Conservation (phyloP, 2,329 filamentous ascomycete species). For the Lomentospora prolificans region DNA sequence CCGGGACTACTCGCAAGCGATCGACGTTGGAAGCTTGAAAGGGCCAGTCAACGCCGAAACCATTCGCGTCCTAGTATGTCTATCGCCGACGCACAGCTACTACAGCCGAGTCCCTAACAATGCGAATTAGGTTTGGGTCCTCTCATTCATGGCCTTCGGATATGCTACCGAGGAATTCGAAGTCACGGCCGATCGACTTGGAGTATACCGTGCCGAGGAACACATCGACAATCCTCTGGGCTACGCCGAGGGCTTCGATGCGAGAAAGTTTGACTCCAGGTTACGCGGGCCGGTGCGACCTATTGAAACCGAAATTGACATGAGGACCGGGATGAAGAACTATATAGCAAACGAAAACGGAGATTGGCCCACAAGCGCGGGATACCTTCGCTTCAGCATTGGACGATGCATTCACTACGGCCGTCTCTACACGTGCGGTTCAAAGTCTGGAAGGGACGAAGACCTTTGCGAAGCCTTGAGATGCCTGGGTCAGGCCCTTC, state of each 20-base stretch:
- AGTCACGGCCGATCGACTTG: constrained; percentile 65
- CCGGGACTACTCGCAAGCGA: constrained; percentile 73
- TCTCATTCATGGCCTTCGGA: constrained; percentile 60
- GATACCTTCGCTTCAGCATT: constrained; percentile 71
- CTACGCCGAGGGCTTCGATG: constrained; percentile 69
- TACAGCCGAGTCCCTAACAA: constrained; percentile 1
- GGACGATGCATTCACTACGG: constrained; percentile 68
- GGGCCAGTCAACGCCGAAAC: constrained; percentile 63
- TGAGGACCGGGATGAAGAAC: constrained; percentile 91
- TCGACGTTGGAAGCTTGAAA: constrained; percentile 73
- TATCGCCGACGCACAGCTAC: too few species aligned
- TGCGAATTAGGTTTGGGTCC: constrained; percentile 29
- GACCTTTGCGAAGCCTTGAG: constrained; percentile 74
- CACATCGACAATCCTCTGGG: constrained; percentile 67
- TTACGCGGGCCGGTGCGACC: constrained; percentile 70
- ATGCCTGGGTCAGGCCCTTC: constrained; percentile 65
- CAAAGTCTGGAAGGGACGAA: constrained; percentile 54
- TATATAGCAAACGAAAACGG: constrained; percentile 91
- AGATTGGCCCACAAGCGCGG: constrained; percentile 80
- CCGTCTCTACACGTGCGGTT: constrained; percentile 60
- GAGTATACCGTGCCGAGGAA: constrained; percentile 66
- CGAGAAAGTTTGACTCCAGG: constrained; percentile 68
- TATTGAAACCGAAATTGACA: constrained; percentile 63
- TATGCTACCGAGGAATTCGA: constrained; percentile 75
- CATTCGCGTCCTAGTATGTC: constrained; percentile 57